Base-by-base conservation (phyloP, 495 filamentous ascomycete species). In the Neurospora sp. region DNA sequence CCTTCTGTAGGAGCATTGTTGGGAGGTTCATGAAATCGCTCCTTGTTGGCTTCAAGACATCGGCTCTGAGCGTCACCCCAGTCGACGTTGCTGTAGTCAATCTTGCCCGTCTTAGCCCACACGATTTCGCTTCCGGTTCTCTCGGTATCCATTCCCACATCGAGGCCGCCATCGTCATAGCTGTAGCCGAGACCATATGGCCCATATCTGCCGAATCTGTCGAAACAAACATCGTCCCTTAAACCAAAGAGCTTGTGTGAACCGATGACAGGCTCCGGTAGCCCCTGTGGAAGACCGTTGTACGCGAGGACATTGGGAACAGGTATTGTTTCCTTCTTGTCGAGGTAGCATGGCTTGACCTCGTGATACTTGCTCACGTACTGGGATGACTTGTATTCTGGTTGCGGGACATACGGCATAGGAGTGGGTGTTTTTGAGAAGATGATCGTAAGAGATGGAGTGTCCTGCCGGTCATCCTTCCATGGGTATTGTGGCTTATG, bases 141-240 rank as follows among this genome's bases (percentile, higher is more conserved):
- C 74, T 97, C 91, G 9, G 92, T 94, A 71, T 94, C 89, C 73
- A 94, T 78, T 31, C 92, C 94, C 39, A 92, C 82, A 10, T 92
- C 93, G 14, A 88, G 87, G 16, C 96, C 96, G 4, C 96, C 96
- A 78, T 87, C 87, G 69, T 88, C 87, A 27, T 85, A 82, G 40
- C 86, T 87, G 77, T 98, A 98, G 44, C 96, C 96, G 42, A 92
- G 85, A 0, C 96, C 96, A 77, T 99, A 99, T 2, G 94, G 90
- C 0, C 96, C 96, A 27, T 96, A 86, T 70, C 94, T 88, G 39
- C 96, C 94, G 81, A 93, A 97, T 1, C 96, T 87, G 73, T 99
- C 96, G 80, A 97, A 98, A 81, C 96, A 99, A 65, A 98, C 85
- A 78, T 97, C 92, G 71, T 96, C 88, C 40, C 88, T 88, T 20